Evolutionary conservation across 345 rosid species (phyloP).

Genomic region (Sonneratia alba): DNA sequence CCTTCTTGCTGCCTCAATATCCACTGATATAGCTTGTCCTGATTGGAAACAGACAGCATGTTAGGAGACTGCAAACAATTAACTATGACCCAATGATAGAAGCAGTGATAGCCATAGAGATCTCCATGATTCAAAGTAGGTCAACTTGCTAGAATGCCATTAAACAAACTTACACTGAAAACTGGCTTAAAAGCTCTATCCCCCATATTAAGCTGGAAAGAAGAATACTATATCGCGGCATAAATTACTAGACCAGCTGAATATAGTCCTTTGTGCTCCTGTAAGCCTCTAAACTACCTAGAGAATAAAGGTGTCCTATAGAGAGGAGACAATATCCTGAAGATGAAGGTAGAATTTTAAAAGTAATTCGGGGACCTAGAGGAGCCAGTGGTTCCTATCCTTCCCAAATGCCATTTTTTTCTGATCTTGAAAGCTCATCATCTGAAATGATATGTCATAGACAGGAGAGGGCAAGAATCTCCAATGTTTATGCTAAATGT

Average conservation of each 20-base stretch:
- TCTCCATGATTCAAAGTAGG: too few species aligned
- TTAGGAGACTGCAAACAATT: neutral
- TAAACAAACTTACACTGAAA: too few species aligned
- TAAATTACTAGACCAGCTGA: neutral
- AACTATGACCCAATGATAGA: neutral
- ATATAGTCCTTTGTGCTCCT: neutral
- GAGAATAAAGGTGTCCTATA: too few species aligned
- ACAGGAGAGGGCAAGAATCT: neutral
- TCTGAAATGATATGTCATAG: neutral
- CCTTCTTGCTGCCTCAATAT: constrained; percentile 64
- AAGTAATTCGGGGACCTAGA: neutral
- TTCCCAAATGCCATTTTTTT: neutral
- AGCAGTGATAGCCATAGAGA: too few species aligned
- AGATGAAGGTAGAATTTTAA: too few species aligned
- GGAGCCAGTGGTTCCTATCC: neutral
- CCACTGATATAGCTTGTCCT: constrained; percentile 84
- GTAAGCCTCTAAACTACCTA: neutral
- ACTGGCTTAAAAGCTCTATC: neutral
- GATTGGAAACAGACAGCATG: neutral
- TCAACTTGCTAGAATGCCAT: too few species aligned
- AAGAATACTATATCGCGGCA: too few species aligned
- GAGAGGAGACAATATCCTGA: too few species aligned
- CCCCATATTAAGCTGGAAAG: too few species aligned
- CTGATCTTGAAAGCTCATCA: neutral
- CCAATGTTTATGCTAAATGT: neutral